Evolutionary conservation across 192 early-diverging fungal species (phyloP).

Genomic region (Dispira simplex): DNA sequence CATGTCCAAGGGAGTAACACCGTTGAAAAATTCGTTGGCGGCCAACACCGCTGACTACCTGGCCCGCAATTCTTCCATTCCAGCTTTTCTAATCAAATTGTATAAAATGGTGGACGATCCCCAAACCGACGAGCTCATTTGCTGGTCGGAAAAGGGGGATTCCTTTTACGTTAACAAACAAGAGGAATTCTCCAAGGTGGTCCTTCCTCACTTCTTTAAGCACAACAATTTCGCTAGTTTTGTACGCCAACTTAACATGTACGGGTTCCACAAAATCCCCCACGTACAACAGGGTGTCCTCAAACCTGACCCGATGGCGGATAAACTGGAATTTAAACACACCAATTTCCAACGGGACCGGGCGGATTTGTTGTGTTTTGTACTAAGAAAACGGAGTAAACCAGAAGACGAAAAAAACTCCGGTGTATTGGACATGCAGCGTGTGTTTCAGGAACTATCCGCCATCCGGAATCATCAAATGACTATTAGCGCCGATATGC

Average conservation of each 20-base stretch:
- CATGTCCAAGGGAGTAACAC: not conserved
- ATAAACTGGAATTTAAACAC: constrained; percentile 88
- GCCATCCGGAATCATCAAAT: constrained; percentile 82
- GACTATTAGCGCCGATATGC: constrained; percentile 74
- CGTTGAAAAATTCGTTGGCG: not conserved
- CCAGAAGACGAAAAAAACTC: constrained; percentile 23
- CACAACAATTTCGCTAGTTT: constrained; percentile 85
- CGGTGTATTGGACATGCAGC: constrained; percentile 30
- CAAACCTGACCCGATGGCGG: constrained; percentile 51
- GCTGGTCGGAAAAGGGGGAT: constrained; percentile 75
- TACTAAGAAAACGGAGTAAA: constrained; percentile 69
- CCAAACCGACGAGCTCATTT: constrained; percentile 68
- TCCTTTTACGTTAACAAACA: constrained; percentile 67
- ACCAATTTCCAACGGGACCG: constrained; percentile 77
- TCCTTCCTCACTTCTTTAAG: constrained; percentile 78
- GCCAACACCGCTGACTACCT: constrained; percentile 5
- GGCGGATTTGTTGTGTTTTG: constrained; percentile 76
- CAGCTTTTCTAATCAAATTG: constrained; percentile 87
- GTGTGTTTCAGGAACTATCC: constrained; percentile 59
- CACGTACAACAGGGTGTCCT: constrained; percentile 84
- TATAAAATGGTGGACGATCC: constrained; percentile 90
- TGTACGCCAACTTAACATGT: constrained; percentile 89
- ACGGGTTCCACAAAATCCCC: constrained; percentile 96
- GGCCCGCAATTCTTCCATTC: constrained; percentile 38
- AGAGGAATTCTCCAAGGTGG: constrained; percentile 67